Evolutionary conservation across 106 monocot species (phyloP), one percentile per base, ranked within the genome.

Genomic region (Iris macrosiphon): DNA sequence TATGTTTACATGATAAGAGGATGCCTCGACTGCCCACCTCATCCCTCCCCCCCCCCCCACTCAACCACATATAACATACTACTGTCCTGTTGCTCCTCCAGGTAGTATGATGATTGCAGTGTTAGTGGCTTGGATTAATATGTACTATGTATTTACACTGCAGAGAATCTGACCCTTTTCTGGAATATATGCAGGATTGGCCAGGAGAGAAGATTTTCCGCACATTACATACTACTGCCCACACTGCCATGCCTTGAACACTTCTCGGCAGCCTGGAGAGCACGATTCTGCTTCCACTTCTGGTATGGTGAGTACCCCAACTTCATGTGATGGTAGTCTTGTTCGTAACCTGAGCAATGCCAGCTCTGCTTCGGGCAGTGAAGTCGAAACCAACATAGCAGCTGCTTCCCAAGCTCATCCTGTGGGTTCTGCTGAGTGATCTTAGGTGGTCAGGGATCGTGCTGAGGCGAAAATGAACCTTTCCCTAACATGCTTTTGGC

Each of bases 171-270:
- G n/a, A n/a, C n/a, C n/a, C n/a, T n/a, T n/a, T n/a, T n/a, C n/a
- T n/a, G n/a, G n/a, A 56, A 5, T 11, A 57, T 56, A 44, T 78
- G 52, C 82, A 96, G 95, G 95, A 18, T 53, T 96, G 29, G 85
- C 82, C 2, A 85, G 72, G 66, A 85, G 75, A 72, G 95, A 96
- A 63, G 95, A 96, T 63, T 96, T 82, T 52, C 79, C 81, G 2
- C 73, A 80, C 60, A 72, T 86, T 42, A 85, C 69, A 4, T 96
- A 96, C 57, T 89, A 83, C 45, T 96, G 95, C 34, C 95, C 95
- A 3, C 85, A 89, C 52, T 96, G 95, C 26, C 71, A 77, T 48
- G 89, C 76, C 17, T 58, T 96, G 31, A 96, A 89, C 68, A 71
- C 65, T 19, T 79, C 89, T 0, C 64, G 35, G 40, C 75, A 59